Conservation (phyloP, 139 green algal species). For the Gonium pectorale region DNA sequence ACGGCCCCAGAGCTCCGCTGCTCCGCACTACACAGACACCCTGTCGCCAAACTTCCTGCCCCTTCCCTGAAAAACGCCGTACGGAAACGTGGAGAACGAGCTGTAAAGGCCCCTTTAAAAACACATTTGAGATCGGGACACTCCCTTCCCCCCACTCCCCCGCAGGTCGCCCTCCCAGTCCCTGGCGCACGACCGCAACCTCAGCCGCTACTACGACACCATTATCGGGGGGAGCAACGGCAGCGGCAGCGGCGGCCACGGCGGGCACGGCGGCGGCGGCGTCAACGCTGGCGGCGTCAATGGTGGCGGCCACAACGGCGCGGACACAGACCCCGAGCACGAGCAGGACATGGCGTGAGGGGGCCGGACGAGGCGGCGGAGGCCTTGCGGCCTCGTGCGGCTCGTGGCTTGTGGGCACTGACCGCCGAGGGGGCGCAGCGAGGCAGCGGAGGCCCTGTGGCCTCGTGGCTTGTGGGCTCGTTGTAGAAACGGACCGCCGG, state of each 20-base stretch:
- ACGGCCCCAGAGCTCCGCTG: too few species aligned
- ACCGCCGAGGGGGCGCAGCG: too few species aligned
- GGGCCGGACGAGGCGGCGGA: too few species aligned
- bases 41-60: too few species aligned
- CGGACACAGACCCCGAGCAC: conserved; percentile 31
- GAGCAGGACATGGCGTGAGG: conserved; percentile 16
- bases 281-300: neutral
- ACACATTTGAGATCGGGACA: neutral
- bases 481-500: too few species aligned
- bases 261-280: neutral
- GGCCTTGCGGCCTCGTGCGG: too few species aligned
- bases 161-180: conserved; percentile 73
- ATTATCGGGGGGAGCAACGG: neutral
- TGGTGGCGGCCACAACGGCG: neutral
- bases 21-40: too few species aligned
- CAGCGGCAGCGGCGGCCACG: neutral
- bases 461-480: too few species aligned
- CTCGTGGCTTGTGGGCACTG: too few species aligned
- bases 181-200: conserved; percentile 83
- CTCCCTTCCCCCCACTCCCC: neutral
- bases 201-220: conserved; percentile 54
- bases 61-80: too few species aligned
- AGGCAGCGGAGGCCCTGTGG: too few species aligned
- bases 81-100: too few species aligned
- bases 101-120: neutral